phyloP scores from a whole-genome alignment of 2,329 filamentous ascomycete genomes.

The Phialophora chinensis region DNA sequence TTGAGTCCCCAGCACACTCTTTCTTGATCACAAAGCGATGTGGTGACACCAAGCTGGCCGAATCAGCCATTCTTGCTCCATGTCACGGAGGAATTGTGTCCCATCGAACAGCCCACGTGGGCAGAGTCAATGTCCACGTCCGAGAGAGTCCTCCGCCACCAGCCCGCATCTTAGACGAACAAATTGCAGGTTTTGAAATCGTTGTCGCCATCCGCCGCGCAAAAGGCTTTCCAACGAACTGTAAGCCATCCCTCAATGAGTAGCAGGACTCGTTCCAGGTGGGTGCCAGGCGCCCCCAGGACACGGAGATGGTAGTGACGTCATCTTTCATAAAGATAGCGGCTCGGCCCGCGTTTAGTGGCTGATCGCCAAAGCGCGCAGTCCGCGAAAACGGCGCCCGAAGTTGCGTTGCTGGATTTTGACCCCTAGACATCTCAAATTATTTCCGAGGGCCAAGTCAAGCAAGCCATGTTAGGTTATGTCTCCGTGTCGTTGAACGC shows the following conservation, averaged over 20 bases:
- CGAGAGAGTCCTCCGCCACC: not conserved
- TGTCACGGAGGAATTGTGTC: not conserved
- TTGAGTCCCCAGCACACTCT: not conserved
- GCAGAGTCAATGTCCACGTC: not conserved
- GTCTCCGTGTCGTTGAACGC: slow-evolving; percentile 27
- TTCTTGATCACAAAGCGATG: not conserved
- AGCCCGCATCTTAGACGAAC: not conserved
- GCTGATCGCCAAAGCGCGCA: not conserved
- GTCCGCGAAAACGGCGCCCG: slow-evolving; percentile 1
- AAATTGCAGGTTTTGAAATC: not conserved
- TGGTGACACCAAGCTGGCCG: not conserved
- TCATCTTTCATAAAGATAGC: not conserved
- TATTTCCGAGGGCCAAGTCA: slow-evolving; percentile 1
- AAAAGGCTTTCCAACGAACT: not conserved
- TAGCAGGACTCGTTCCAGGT: not conserved
- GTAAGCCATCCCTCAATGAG: not conserved
- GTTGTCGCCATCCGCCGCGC: not conserved
- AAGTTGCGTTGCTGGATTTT: slow-evolving; percentile 1
- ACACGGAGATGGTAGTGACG: too few relatives aligned
- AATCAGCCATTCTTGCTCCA: not conserved
- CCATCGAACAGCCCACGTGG: not conserved
- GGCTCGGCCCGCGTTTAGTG: slow-evolving; percentile 26
- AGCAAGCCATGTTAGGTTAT: slow-evolving; percentile 24
- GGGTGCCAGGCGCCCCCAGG: too few relatives aligned
- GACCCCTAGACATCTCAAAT: slow-evolving; percentile 1